These are phyloP conservation scores for Solanum lycopersicoides DNA, from an alignment of 257 asterid species.

Conservation along the genomic window DNA sequence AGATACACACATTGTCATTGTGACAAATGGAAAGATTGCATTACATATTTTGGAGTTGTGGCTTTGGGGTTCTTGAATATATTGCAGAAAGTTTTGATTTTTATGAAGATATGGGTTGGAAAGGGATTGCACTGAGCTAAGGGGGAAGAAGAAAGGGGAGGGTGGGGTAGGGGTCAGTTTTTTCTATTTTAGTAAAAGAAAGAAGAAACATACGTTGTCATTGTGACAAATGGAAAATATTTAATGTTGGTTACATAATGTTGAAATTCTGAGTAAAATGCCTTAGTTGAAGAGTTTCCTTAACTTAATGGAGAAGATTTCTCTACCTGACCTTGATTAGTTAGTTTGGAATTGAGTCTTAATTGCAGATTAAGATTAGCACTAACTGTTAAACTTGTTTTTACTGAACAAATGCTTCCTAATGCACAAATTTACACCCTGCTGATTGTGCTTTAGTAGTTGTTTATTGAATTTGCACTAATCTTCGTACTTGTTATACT, in stretches of 20 bases:
- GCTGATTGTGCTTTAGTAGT: neutral
- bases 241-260: neutral
- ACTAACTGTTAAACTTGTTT: neutral
- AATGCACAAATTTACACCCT: neutral
- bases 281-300: neutral
- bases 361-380: neutral
- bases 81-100: neutral
- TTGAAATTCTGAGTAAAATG: neutral
- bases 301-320: neutral
- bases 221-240: neutral
- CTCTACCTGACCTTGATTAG: neutral
- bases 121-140: neutral
- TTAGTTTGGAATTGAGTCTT: neutral
- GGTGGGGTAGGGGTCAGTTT: neutral
- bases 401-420: neutral
- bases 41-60: neutral
- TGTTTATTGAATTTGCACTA: neutral
- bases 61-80: neutral
- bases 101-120: neutral
- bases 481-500: neutral
- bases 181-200: neutral
- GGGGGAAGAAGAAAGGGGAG: neutral
- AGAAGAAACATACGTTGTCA: neutral
- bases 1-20: neutral
- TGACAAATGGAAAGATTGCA: neutral